Evolutionary conservation across 1,139 yeast genomes (phyloP), one percentile per base, ranked within the genome.

Genomic region (Pichia sp.): DNA sequence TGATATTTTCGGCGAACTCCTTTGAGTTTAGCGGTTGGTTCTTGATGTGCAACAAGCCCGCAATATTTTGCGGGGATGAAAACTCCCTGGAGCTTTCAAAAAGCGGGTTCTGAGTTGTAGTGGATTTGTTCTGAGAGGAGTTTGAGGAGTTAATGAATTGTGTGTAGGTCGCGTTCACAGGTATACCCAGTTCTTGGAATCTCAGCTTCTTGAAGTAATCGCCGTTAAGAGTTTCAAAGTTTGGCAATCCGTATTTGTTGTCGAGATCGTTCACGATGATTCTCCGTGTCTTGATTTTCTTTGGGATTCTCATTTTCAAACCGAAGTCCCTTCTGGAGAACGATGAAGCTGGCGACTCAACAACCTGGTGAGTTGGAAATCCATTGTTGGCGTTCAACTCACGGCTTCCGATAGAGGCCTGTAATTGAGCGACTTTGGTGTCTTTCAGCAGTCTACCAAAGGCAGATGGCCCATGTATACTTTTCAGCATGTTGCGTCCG

Each of bases 261-360:
- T 83, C 88, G 45, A 82, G 63, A 47, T 79, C 78, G 51, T 78
- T 74, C 49, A 78, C 72, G 11, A 79, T 75, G 55, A 83, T 67
- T 61, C 75, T 77, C 53, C 78, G 72, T 1, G 82, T 70, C 58
- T 74, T 73, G 50, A 76, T 67, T 57, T 76, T 77, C 13, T 71
- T 67, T 3, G 89, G 88, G 42, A 84, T 69, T 51, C 82, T 74
- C 58, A 79, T 71, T 64, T 84, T 84, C 55, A 84, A 68, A 60
- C 90, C 90, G 80, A 82, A 84, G 68, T 84, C 85, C 57, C 80
- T 78, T 61, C 84, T 76, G 53, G 76, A 69, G 50, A 76, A 69
- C 1, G 85, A 75, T 2, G 84, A 75, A 11, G 82, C 76, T 45
- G 83, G 78, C 1, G 87, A 77, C 60, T 78, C 81, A 26, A 84